phyloP scores from a whole-genome alignment of 139 green algal species.

The Picochlorum sp. region DNA sequence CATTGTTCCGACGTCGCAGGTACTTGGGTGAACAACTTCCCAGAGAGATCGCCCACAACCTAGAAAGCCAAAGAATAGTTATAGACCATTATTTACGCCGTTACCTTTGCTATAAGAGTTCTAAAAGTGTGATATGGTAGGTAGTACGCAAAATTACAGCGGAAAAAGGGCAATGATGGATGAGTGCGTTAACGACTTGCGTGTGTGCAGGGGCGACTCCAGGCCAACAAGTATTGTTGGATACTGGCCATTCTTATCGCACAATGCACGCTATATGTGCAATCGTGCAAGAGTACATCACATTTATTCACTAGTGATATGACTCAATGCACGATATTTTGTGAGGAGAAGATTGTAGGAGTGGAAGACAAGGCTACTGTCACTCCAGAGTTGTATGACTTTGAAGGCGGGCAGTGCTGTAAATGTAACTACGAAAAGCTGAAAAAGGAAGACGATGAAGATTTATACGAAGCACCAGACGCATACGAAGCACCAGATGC shows the following conservation, averaged over 20 bases:
- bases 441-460: background rate
- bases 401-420: background rate
- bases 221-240: background rate
- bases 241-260: background rate
- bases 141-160: background rate
- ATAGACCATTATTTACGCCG: background rate
- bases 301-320: background rate
- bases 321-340: background rate
- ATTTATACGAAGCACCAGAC: background rate
- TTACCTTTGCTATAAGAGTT: background rate
- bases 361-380: background rate
- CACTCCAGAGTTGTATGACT: background rate
- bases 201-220: no score
- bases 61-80: background rate
- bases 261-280: background rate
- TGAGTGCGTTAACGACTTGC: no score
- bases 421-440: constrained; percentile 2
- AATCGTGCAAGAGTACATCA: background rate
- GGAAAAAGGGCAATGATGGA: background rate
- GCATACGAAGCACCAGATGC: background rate
- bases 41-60: constrained; percentile 1
- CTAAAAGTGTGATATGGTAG: background rate
- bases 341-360: constrained; percentile 1
- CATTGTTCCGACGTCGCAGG: no score
- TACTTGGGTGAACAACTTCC: no score